Percentiles rank a stretch among this genome's conserved stretches.
Evolutionary conservation across 768 basidiomycete species (phyloP).

Genomic region (Suillus brevipes): DNA sequence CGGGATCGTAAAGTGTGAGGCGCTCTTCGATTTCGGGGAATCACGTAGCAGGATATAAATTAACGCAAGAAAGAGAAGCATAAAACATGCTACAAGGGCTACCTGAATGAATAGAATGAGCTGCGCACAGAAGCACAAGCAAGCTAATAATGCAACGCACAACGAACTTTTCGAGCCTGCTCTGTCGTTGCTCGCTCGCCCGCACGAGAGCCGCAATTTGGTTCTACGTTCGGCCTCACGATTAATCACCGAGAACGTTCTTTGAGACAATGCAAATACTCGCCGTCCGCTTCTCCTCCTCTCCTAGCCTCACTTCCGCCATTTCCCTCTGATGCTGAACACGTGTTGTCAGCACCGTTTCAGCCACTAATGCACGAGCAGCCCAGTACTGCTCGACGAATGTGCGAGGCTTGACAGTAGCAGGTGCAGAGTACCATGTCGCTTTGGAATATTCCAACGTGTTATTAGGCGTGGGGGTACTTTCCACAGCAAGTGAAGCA

Average conservation of each 20-base stretch:
- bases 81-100: slow-evolving; percentile 19
- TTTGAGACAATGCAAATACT: slow-evolving; percentile 19
- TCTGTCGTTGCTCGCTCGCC: slow-evolving; percentile 49
- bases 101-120: slow-evolving; percentile 17
- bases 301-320: slow-evolving; percentile 37
- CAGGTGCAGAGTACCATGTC: slow-evolving; percentile 23
- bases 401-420: slow-evolving; percentile 26
- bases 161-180: slow-evolving; percentile 50
- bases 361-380: slow-evolving; percentile 62
- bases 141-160: slow-evolving; percentile 36
- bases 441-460: slow-evolving; percentile 13
- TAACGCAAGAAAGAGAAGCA: slow-evolving; percentile 21
- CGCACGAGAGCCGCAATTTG: slow-evolving; percentile 41
- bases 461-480: neutral
- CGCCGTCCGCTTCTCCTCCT: slow-evolving; percentile 51
- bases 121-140: slow-evolving; percentile 6
- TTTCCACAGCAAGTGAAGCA: slow-evolving; percentile 8
- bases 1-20: slow-evolving; percentile 75
- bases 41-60: slow-evolving; percentile 7
- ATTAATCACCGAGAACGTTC: neutral
- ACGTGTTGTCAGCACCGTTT: slow-evolving; percentile 54
- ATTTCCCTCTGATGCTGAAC: slow-evolving; percentile 52
- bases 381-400: slow-evolving; percentile 65
- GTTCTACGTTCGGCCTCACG: slow-evolving; percentile 34
- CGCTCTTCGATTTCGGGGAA: slow-evolving; percentile 18